phyloP scores from a whole-genome alignment of 345 rosid species.

The Populus deltoides region DNA sequence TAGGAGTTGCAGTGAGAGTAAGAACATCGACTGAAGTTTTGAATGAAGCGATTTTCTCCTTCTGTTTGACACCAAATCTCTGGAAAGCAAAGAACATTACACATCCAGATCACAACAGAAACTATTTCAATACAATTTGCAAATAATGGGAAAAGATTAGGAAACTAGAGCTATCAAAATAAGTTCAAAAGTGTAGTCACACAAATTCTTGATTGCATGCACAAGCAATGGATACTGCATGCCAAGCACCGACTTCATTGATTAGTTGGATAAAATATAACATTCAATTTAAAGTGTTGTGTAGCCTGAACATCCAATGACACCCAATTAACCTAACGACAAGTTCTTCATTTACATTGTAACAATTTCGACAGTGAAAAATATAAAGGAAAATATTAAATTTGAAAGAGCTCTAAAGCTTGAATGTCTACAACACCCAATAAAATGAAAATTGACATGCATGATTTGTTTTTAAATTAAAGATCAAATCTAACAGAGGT shows the following conservation, averaged over 20 bases:
- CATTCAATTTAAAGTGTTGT: neutral
- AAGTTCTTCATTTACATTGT: neutral
- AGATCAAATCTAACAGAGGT: neutral
- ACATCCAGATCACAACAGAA: slow-evolving; percentile 9
- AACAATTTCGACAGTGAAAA: neutral
- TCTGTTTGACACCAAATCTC: slow-evolving; percentile 98
- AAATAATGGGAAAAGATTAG: neutral
- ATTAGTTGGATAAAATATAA: neutral
- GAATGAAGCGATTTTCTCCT: slow-evolving; percentile 93
- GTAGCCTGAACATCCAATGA: neutral
- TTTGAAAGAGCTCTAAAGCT: neutral
- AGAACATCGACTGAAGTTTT: slow-evolving; percentile 95
- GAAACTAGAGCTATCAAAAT: neutral
- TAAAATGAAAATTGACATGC: neutral
- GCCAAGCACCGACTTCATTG: neutral
- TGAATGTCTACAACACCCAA: neutral
- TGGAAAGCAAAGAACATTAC: slow-evolving; percentile 34
- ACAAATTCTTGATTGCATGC: neutral
- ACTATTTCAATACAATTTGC: neutral
- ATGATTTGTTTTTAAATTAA: neutral
- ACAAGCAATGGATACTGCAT: neutral
- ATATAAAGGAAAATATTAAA: too few species aligned
- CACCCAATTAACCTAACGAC: neutral
- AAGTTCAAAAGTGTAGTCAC: neutral
- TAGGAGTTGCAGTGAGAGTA: slow-evolving; percentile 94